Evolutionary conservation across 208 protist genomes (phyloP), one percentile per base, ranked within the genome.

Genomic region (Porcisia hertigi): DNA sequence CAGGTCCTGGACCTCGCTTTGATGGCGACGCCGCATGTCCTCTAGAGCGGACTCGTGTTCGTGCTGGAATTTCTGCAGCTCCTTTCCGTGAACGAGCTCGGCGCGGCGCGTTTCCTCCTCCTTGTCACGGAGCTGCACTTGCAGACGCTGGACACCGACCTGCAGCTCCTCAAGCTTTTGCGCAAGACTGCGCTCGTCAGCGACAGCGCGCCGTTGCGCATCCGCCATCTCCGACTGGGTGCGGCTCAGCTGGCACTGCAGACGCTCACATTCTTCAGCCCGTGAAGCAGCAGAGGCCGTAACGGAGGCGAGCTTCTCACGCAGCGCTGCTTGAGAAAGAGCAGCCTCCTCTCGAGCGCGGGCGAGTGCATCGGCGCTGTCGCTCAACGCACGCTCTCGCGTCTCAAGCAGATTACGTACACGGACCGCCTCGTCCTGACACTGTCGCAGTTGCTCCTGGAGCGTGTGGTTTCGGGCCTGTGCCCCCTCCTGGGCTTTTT

Each of bases 1-100:
- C 34, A 89, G 41, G 45, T 94, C 87, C 39, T 86, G 75, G 47
- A 92, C 60, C 69, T 92, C 88, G 60, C 62, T 81, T 20, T 89
- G 82, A 57, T 80, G 76, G 52, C 58, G 76, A 39, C 77, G 80
- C 3, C 85, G 80, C 75, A 79, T 53, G 7, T 86, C 84, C 57
- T 85, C 82, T 1, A 85, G 18, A 1, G 83, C 75, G n/a, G 64
- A 73, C 12, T 71, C 86, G 41, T 75, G 62, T 8, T 77, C 73
- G 71, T 85, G 79, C 72, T 81, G 77, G 47, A 85, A 0, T 70
- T 91, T 88, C 55, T 89, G 77, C 20, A 91, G 2, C 63, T 83
- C 82, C 58, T 83, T 85, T 34, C 81, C 65, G 70, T 94, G 85
- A 30, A 83, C 72, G 9, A 88, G 36, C 71, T 71, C 53, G 3